phyloP scores from a whole-genome alignment of 768 basidiomycete genomes.

The Mycena rosella region DNA sequence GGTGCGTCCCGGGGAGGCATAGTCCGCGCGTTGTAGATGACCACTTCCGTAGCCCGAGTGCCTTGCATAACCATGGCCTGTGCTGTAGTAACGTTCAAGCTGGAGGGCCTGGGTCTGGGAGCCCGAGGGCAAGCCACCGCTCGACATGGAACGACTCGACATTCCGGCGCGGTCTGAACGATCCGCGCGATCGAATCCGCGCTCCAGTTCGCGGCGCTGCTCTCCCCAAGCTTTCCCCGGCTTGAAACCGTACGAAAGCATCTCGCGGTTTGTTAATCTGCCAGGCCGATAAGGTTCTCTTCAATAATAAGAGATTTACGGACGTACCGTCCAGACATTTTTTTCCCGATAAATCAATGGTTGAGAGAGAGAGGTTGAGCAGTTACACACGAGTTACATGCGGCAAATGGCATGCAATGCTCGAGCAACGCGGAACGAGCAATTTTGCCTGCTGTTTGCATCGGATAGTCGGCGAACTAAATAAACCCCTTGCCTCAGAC shows the following conservation, averaged over 20 bases:
- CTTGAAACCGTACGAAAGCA: conserved; percentile 48
- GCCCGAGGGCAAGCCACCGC: conserved; percentile 10
- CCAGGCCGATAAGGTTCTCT: neutral
- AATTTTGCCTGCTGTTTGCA: no score
- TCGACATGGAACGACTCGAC: conserved; percentile 23
- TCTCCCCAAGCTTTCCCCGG: conserved; percentile 46
- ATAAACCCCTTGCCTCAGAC: no score
- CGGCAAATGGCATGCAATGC: neutral
- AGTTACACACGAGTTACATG: conserved; percentile 12
- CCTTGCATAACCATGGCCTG: conserved; percentile 7
- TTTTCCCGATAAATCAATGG: neutral
- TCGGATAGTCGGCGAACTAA: no score
- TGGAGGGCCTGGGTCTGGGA: neutral
- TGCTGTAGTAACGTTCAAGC: conserved; percentile 15
- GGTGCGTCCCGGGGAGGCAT: neutral
- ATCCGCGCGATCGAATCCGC: conserved; percentile 36
- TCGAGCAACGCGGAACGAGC: neutral
- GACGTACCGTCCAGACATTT: conserved; percentile 24
- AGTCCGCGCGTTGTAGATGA: neutral
- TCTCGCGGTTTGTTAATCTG: conserved; percentile 38
- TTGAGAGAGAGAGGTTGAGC: neutral
- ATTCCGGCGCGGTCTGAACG: conserved; percentile 13
- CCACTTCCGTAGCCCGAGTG: conserved; percentile 21
- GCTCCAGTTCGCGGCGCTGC: conserved; percentile 45
- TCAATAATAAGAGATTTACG: neutral